phyloP scores from a whole-genome alignment of 2,329 filamentous ascomycete species.

The Colletotrichum viniferum region DNA sequence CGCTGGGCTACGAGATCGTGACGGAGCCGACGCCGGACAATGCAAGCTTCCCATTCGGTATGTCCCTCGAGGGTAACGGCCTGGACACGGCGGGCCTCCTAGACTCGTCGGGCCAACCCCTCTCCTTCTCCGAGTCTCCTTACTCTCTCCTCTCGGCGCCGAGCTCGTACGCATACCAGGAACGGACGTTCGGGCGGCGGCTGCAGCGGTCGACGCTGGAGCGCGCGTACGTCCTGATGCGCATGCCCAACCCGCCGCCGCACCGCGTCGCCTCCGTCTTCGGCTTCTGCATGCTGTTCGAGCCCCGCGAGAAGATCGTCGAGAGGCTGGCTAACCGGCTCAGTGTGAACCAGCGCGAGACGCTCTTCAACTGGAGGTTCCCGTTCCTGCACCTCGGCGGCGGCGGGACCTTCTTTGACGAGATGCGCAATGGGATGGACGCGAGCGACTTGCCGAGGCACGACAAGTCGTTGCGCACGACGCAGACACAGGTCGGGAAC shows the following conservation, averaged over 20 bases:
- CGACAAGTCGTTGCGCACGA: background rate
- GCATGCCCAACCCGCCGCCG: constrained; percentile 51
- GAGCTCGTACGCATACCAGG: constrained; percentile 63
- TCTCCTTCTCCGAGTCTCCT: constrained; percentile 22
- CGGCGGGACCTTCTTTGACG: constrained; percentile 66
- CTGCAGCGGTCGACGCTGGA: constrained; percentile 72
- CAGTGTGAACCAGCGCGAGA: constrained; percentile 34
- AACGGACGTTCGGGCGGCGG: constrained; percentile 72
- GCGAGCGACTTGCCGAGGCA: background rate
- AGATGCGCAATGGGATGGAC: background rate
- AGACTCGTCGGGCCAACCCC: background rate
- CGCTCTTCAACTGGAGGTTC: constrained; percentile 61
- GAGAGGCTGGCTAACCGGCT: constrained; percentile 40
- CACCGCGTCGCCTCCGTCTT: constrained; percentile 62
- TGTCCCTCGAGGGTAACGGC: constrained; percentile 24
- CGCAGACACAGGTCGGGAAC: constrained; percentile 33
- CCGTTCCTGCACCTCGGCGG: constrained; percentile 72
- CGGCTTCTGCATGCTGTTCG: constrained; percentile 70
- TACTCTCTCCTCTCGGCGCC: constrained; percentile 46
- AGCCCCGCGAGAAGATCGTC: constrained; percentile 53
- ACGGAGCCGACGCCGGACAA: constrained; percentile 56
- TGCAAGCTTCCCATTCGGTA: constrained; percentile 55
- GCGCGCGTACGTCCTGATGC: constrained; percentile 62
- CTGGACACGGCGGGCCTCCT: background rate
- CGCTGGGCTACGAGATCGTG: constrained; percentile 48